A percentile compares a stretch with the other conserved stretches of the same genome.
Conservation (phyloP, 2,329 filamentous ascomycete species). For the Talaromyces sp. region DNA sequence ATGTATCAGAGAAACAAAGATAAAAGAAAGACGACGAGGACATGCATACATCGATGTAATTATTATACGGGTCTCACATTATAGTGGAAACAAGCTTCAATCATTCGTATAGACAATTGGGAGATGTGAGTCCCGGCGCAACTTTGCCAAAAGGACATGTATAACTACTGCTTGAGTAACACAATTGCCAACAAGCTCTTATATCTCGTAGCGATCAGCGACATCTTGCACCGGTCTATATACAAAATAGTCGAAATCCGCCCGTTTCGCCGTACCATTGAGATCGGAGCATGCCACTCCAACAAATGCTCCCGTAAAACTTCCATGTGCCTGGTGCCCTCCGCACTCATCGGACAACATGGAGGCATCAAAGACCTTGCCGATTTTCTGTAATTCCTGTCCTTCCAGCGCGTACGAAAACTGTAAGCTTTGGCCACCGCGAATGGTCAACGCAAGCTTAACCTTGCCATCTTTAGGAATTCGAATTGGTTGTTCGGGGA, state of each 20-base stretch:
- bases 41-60: too few species aligned
- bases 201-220: slow-evolving; percentile 11
- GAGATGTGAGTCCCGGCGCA: not conserved
- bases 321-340: slow-evolving; percentile 13
- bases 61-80: not conserved
- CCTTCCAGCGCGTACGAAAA: slow-evolving; percentile 11
- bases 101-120: not conserved
- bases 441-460: slow-evolving; percentile 13
- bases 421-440: slow-evolving; percentile 8
- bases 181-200: not conserved
- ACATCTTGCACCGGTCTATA: slow-evolving; percentile 11
- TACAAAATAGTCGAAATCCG: slow-evolving; percentile 11
- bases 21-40: not conserved
- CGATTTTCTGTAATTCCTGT: slow-evolving; percentile 10
- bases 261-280: slow-evolving; percentile 8
- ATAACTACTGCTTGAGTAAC: not conserved
- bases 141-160: too few species aligned
- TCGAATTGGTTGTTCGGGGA: not conserved
- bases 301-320: slow-evolving; percentile 14
- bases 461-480: slow-evolving; percentile 12
- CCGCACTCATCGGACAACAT: slow-evolving; percentile 13
- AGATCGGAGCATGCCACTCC: slow-evolving; percentile 14
- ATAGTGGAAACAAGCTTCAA: not conserved
- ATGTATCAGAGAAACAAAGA: too few species aligned
- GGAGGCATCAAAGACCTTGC: slow-evolving; percentile 9